Base-by-base conservation (phyloP, 2,329 filamentous ascomycete genomes). In the Fusarium hostae region DNA sequence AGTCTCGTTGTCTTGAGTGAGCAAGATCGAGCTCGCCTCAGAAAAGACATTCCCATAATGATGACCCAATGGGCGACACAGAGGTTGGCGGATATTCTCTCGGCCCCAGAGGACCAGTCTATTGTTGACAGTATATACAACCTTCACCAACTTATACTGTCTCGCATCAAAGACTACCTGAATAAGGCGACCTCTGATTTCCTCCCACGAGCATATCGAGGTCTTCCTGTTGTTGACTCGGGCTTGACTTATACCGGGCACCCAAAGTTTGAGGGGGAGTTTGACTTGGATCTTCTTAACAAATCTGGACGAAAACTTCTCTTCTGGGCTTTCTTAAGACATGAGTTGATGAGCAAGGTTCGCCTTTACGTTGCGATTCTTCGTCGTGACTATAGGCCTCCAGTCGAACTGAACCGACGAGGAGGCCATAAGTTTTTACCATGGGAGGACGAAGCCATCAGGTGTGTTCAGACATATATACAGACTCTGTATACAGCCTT, bases 91-190 rank as follows among this genome's bases (percentile, higher is more conserved):
- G 34, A 32, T 40, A 41, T 28, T 24, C n/a, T 35, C 18, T 6
- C 8, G 5, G 22, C 22, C 10, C 12, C n/a, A 24, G 6, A 22
- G 11, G 6, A 35, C 13, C 28, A 40, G 18, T 5, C 3, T 9
- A 8, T 52, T 16, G 11, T 54, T 30, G 6, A 40, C 9, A 8
- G 9, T 9, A 34, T 47, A 37, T 18, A 32, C 8, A 18, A 9
- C 9, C n/a, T 63, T 24, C 30, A 63, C n/a, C 47, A 30, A 26
- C n/a, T 24, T n/a, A 22, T 47, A n/a, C 32, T 63, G 26, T 22
- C 34, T 8, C 61, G 44, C 9, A 57, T 67, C 9, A 26, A 44
- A 41, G 57, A 68, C 34, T 68, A 68, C 32, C 16, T 68, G 41
- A 26, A 13, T 3, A 68, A 68, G 35, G 57, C 66, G 10, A 55